Conservation (phyloP, 2,329 filamentous ascomycete genomes). For the Nemania diffusa region DNA sequence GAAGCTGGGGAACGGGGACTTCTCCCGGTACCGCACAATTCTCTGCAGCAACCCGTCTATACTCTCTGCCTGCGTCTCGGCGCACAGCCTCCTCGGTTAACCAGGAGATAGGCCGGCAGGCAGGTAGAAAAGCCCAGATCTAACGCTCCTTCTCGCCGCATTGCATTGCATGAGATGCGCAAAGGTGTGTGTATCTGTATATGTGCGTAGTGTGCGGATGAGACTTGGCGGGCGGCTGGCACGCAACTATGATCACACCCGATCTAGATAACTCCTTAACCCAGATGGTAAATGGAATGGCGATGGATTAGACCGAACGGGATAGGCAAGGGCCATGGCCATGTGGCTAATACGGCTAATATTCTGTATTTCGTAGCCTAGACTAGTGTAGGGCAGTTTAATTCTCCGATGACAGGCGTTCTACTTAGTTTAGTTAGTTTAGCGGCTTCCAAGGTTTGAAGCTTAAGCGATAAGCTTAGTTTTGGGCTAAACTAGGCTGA, state of each 20-base stretch:
- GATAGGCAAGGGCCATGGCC: constrained; percentile 2
- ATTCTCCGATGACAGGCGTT: constrained; percentile 32
- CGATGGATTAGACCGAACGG: constrained; percentile 20
- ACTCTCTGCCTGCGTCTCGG: constrained; percentile 12
- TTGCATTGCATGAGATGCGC: constrained; percentile 28
- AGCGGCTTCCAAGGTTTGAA: neutral
- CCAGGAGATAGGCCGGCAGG: neutral
- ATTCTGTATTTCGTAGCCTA: neutral
- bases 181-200: constrained; percentile 2
- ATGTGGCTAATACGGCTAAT: constrained; percentile 39
- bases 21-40: constrained; percentile 15
- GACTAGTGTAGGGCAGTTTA: constrained; percentile 21
- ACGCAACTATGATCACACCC: constrained; percentile 19
- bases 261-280: constrained; percentile 16
- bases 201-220: neutral
- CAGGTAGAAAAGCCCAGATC: constrained; percentile 16
- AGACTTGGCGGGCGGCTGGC: constrained; percentile 22
- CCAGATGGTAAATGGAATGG: constrained; percentile 15
- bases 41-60: neutral
- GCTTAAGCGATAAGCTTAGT: neutral
- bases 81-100: constrained; percentile 19
- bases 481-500: neutral
- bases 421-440: neutral
- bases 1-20: constrained; percentile 18
- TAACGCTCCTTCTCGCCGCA: constrained; percentile 21